Base-by-base conservation (phyloP, 139 green algal genomes). In the Tetraselmis chui region DNA sequence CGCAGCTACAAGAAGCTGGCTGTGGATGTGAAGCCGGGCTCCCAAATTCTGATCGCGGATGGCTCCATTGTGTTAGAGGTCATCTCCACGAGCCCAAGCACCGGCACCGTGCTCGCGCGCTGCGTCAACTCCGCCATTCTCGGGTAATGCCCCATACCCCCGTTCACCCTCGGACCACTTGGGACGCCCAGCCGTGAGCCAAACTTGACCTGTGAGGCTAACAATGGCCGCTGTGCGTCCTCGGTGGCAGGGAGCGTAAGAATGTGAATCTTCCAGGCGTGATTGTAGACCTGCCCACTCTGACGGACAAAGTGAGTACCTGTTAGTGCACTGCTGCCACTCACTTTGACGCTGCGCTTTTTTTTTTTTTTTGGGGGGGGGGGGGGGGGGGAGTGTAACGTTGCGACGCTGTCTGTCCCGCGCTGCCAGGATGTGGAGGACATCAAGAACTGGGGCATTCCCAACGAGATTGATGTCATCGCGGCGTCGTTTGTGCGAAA, bases 401-500 rank as follows among this genome's bases (percentile, higher is more conserved):
- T n/a, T n/a, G n/a, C n/a, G n/a, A n/a, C n/a, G n/a, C n/a, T n/a
- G n/a, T n/a, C n/a, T n/a, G n/a, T n/a, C n/a, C n/a, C n/a, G n/a
- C n/a, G 45, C 18, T 67, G 11, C 5, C 45, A 67, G 91, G 96
- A 99, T 84, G 87, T 95, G 67, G 88, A 95, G 1, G 97, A 99
- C 85, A 89, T 99, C 78, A 81, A 94, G 2, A 88, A 97, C 75
- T 99, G 96, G 96, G 97, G 94, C 75, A 85, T 99, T 30, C 93
- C 93, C 84, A 98, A 99, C 86, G 91, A 97, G 79, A 96, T 99
- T 29, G 97, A 99, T 90, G 96, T 99, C 86, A 96, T 99, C 83
- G 96, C 97, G 28, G 96, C 97, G 0, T 99, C 96, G 2, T 99
- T 99, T 86, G 97, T 99, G 84, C 91, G 96, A 79, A 98, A 99